Evolutionary conservation across 805 yeast species (phyloP).

Genomic region (Ogataea pini): DNA sequence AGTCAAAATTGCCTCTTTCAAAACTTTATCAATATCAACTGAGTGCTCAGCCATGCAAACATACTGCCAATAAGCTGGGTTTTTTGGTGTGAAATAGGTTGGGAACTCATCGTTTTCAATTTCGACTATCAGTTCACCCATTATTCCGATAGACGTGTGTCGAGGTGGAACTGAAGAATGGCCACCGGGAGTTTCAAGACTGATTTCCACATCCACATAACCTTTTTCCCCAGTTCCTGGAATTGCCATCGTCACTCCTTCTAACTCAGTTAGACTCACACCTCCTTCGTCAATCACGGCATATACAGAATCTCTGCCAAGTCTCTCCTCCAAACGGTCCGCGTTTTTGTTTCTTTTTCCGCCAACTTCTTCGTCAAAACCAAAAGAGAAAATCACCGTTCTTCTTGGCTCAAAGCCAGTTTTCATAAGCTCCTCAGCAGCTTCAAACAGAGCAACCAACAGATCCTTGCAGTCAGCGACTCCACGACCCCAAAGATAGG

Average conservation of each 20-base stretch:
- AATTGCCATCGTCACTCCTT: slow-evolving; percentile 43
- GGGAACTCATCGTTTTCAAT: slow-evolving; percentile 42
- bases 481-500: slow-evolving; percentile 42
- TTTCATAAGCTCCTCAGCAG: slow-evolving; percentile 32
- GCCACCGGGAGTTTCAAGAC: slow-evolving; percentile 49
- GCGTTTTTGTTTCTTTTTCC: slow-evolving; percentile 42
- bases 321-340: slow-evolving; percentile 36
- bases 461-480: slow-evolving; percentile 46
- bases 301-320: slow-evolving; percentile 45
- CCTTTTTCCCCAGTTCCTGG: slow-evolving; percentile 55
- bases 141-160: slow-evolving; percentile 49
- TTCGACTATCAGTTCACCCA: slow-evolving; percentile 41
- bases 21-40: slow-evolving; percentile 32
- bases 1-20: slow-evolving; percentile 40
- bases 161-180: slow-evolving; percentile 52
- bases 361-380: slow-evolving; percentile 51
- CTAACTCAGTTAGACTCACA: slow-evolving; percentile 35
- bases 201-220: slow-evolving; percentile 41
- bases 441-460: slow-evolving; percentile 42
- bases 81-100: slow-evolving; percentile 41
- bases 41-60: slow-evolving; percentile 51
- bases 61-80: slow-evolving; percentile 45
- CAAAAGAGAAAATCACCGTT: slow-evolving; percentile 48
- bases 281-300: slow-evolving; percentile 50
- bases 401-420: slow-evolving; percentile 42